Base-by-base conservation (phyloP, 2,329 filamentous ascomycete species). In the Alternaria postmessia region DNA sequence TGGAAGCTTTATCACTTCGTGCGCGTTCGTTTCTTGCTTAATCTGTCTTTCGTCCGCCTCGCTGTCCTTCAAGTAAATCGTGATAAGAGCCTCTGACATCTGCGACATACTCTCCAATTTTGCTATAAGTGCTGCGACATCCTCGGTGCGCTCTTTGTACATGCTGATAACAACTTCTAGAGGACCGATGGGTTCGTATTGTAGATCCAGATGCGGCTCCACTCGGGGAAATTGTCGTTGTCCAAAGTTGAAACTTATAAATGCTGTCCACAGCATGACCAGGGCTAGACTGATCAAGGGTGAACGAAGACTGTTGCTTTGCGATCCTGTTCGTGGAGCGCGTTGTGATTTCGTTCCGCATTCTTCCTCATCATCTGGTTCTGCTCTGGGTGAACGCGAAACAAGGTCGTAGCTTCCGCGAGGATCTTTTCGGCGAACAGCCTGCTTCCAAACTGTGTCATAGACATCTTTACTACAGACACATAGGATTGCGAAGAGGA, bases 81-180 rank as follows among this genome's bases (percentile, higher is more conserved):
- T 68, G 2, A 75, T 38, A 9, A 60, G 43, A 9, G 74, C 68
- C 3, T 66, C 52, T 2, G 65, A 61, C 20, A 74, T 64, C 12
- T 48, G 44, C 1, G 72, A 65, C 30, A 76, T 68, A 8, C 52
- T 63, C 20, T 59, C 51, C 8, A 78, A 54, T 7, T 53, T 57
- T 1, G 55, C 52, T 18, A 78, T 63, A 12, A 75, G 68, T n/a
- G 65, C 39, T 1, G 49, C 51, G 0, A 78, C 69, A 5, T 74
- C 64, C 7, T 67, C 54, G 6, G 70, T 49, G 0, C 71, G 68
- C 54, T 80, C 78, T 54, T 74, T 74, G 62, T 77, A 77, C 74
- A 78, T 79, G 68, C 73, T 78, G 51, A 80, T 67, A 4, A 80
- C 78, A 14, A 80, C 68, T 48, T 80, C 77, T 22, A 72, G 49